Base-by-base conservation (phyloP, 441 rosid genomes). In the Geranium incanum region DNA sequence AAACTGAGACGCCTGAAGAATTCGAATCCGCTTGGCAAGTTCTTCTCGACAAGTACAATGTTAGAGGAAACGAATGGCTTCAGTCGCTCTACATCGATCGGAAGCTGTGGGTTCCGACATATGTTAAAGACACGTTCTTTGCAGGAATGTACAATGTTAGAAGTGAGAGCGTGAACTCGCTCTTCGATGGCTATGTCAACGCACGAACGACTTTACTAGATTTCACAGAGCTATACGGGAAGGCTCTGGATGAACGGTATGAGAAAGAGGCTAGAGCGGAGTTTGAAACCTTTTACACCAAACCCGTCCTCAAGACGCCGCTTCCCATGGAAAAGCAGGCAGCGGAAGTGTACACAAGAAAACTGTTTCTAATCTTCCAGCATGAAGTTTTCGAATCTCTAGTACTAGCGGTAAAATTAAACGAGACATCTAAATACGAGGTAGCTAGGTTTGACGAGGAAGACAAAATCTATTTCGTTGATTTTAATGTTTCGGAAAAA, bases 311-410 rank as follows among this genome's bases (percentile, higher is more conserved):
- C 59, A 80, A 77, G 71, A 81, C 83, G 18, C 84, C 80, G 21
- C 81, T 81, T 41, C 85, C 81, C 0, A 76, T 79, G 81, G 86
- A 81, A 74, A 84, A 79, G 70, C 86, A 84, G 75, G 83, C 81
- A 57, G 75, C 78, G 8, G 82, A 82, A 38, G 68, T 79, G 75
- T 82, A 82, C 75, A 79, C 82, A 0, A 76, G 78, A 67, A 79
- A 72, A 38, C 78, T 79, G 66, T 81, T 84, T 70, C 16, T 71
- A 8, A 66, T 78, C 39, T 70, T 81, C 76, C 84, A 81, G 45
- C 83, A 81, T 50, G 88, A 78, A 71, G 73, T 81, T 60, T 79
- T 79, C 70, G 83, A 78, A 67, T 81, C 83, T 62, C 80, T 72
- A 48, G 52, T 76, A 6, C 73, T 68, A 70, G 72, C 79, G 45